These are phyloP conservation scores for Suzukiozyma palmioleophila DNA, from an alignment of 1,139 yeast genomes.

Conservation along the genomic window DNA sequence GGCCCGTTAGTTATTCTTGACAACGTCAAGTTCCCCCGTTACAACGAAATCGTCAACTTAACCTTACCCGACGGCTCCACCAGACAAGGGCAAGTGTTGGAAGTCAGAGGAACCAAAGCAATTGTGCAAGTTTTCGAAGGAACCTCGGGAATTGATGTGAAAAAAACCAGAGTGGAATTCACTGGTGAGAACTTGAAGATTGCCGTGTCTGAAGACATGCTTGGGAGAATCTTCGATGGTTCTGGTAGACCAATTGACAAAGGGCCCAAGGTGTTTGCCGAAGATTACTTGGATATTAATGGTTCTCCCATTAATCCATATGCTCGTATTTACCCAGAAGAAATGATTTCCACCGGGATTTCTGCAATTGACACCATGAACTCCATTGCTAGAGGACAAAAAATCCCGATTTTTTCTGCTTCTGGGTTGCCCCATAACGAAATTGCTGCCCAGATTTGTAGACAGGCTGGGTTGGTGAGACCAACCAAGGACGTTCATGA, in stretches of 20 bases:
- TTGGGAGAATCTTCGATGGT: constrained; percentile 98
- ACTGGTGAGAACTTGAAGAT: constrained; percentile 92
- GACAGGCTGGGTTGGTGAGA: constrained; percentile 98
- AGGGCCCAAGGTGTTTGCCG: constrained; percentile 98
- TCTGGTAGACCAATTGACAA: constrained; percentile 98
- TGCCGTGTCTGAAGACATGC: constrained; percentile 93
- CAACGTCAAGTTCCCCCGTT: constrained; percentile 94
- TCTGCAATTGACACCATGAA: constrained; percentile 99
- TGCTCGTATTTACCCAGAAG: constrained; percentile 98
- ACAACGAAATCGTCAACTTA: constrained; percentile 91
- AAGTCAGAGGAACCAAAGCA: constrained; percentile 95
- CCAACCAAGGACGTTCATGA: constrained; percentile 99
- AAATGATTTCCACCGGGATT: constrained; percentile 98
- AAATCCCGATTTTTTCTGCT: constrained; percentile 97
- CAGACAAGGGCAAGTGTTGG: constrained; percentile 97
- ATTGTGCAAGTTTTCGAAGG: constrained; percentile 99
- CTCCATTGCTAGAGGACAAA: constrained; percentile 99
- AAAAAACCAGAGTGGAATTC: constrained; percentile 94
- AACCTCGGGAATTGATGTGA: constrained; percentile 95
- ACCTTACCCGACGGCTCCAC: constrained; percentile 92
- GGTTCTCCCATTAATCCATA: constrained; percentile 98
- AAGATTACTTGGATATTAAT: constrained; percentile 94
- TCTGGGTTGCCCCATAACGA: constrained; percentile 99
- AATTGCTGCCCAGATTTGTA: constrained; percentile 98
- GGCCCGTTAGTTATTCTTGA: constrained; percentile 97